Percentiles rank a stretch among this genome's conserved stretches.
phyloP scores from a whole-genome alignment of 768 basidiomycete genomes.

The Lepiota subincarnata region DNA sequence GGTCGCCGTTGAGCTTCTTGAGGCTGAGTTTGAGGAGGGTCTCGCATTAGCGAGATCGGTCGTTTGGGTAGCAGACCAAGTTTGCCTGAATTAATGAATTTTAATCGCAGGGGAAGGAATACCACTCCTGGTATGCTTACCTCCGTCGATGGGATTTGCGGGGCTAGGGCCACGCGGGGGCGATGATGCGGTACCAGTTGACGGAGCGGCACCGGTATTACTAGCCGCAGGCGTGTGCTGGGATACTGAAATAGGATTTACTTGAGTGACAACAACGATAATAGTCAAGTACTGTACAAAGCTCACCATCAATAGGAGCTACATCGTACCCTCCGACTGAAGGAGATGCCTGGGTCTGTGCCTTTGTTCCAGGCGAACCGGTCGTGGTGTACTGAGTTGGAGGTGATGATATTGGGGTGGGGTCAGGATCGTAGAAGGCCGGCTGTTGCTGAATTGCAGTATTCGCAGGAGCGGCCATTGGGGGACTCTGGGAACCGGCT shows the following conservation, averaged over 20 bases:
- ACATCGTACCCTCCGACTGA: constrained; percentile 18
- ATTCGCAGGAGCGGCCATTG: not conserved
- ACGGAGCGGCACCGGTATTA: not conserved
- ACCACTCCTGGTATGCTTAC: constrained; percentile 14
- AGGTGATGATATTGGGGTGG: constrained; percentile 13
- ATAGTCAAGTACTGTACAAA: not conserved
- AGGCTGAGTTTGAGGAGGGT: constrained; percentile 17
- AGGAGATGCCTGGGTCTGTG: constrained; percentile 4
- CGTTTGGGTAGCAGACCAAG: constrained; percentile 71
- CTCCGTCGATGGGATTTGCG: constrained; percentile 28
- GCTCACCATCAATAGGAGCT: constrained; percentile 10
- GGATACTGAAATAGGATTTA: not conserved
- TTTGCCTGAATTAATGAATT: constrained; percentile 41
- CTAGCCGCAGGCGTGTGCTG: constrained; percentile 3
- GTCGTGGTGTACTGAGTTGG: constrained; percentile 11
- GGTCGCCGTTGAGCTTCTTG: constrained; percentile 12
- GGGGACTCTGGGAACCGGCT: not conserved
- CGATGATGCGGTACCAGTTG: not conserved
- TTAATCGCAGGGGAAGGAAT: not conserved
- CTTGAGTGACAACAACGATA: not conserved
- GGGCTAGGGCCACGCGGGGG: constrained; percentile 12
- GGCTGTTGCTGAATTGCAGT: constrained; percentile 15
- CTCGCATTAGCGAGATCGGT: constrained; percentile 50
- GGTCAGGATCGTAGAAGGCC: constrained; percentile 30
- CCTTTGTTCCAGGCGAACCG: constrained; percentile 2